Percentiles rank a stretch among this genome's conserved stretches.
phyloP scores from a whole-genome alignment of 208 protist genomes.

The Trypanosoma rangeli region DNA sequence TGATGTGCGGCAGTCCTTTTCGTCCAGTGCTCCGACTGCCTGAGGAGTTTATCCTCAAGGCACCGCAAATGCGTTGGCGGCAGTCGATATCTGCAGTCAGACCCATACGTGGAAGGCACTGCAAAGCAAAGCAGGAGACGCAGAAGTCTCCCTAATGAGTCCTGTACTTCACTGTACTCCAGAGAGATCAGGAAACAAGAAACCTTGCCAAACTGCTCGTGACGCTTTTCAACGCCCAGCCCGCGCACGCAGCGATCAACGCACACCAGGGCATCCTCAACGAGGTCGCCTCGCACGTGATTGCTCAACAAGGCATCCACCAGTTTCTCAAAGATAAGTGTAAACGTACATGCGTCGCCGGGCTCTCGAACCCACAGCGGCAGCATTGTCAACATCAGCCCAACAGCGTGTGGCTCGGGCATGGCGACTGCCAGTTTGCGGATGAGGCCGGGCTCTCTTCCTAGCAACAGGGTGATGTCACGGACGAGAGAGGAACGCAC shows the following conservation, averaged over 20 bases:
- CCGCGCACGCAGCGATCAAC: conserved; percentile 17
- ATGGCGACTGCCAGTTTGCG: conserved; percentile 3
- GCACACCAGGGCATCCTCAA: conserved; percentile 17
- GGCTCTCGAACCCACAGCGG: conserved; percentile 21
- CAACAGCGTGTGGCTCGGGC: conserved; percentile 11
- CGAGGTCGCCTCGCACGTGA: not conserved
- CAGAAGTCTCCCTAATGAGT: not conserved
- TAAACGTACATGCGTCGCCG: not conserved
- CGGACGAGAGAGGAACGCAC: conserved; percentile 33
- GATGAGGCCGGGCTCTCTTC: conserved; percentile 7
- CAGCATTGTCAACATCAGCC: conserved; percentile 26
- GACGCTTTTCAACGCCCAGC: conserved; percentile 4
- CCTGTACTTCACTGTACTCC: not conserved
- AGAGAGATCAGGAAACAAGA: not conserved
- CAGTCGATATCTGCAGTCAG: conserved; percentile 11
- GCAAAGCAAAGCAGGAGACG: conserved; percentile 16
- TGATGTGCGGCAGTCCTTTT: not conserved
- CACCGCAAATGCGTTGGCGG: conserved; percentile 8
- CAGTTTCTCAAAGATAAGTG: conserved; percentile 10
- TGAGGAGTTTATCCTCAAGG: conserved; percentile 16
- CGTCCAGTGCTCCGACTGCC: conserved; percentile 21
- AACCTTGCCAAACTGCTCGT: conserved; percentile 10
- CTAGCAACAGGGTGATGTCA: conserved; percentile 21
- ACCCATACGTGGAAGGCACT: conserved; percentile 7
- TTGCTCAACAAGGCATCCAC: conserved; percentile 10